Evolutionary conservation across 2,329 filamentous ascomycete genomes (phyloP), one percentile per base, ranked within the genome.

Genomic region (Exophiala sp.): DNA sequence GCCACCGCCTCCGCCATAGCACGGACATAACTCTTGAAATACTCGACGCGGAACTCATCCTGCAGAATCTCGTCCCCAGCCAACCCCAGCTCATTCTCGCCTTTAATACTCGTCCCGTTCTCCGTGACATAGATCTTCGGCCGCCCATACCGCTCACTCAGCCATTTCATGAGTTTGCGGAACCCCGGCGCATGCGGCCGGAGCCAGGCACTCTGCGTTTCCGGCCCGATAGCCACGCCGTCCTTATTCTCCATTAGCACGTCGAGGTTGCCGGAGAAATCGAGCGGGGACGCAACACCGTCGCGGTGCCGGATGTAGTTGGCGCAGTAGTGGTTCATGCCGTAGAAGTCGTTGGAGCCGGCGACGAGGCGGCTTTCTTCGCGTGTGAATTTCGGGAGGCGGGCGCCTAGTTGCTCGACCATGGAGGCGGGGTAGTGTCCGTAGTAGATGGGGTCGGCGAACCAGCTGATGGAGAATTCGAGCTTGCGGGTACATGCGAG

Each of bases 271-370:
- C 88, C 88, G 10, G 80, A 71, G 67, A 81, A 81, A 70, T 95
- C 88, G 43, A 85, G 76, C 2, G 73, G 71, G 1, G 78, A 74
- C 5, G 76, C 77, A 6, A 78, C 75, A 2, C 44, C 46, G 10
- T 52, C 46, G 63, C 81, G 80, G 70, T 90, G 83, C 66, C 82
- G 83, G 71, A 94, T 82, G 71, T 86, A 94, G 75, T 93, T 87
- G 64, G 87, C 85, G 43, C 86, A 90, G 74, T 95, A 95, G 75
- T 89, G 85, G 74, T 95, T 94, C 86, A 91, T 91, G 67, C 87
- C 88, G 68, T 94, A 94, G 70, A 94, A 94, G 73, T 94, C 88
- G 67, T 93, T 93, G 65, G 83, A 88, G n/a, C 86, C 87, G 63
- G 84, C 76, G 39, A 95, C 81, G n/a, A 93, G 73, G 1, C 79